These are phyloP conservation scores for Lecanicillium sp. DNA, from an alignment of 2,329 filamentous ascomycete species.

Conservation along the genomic window DNA sequence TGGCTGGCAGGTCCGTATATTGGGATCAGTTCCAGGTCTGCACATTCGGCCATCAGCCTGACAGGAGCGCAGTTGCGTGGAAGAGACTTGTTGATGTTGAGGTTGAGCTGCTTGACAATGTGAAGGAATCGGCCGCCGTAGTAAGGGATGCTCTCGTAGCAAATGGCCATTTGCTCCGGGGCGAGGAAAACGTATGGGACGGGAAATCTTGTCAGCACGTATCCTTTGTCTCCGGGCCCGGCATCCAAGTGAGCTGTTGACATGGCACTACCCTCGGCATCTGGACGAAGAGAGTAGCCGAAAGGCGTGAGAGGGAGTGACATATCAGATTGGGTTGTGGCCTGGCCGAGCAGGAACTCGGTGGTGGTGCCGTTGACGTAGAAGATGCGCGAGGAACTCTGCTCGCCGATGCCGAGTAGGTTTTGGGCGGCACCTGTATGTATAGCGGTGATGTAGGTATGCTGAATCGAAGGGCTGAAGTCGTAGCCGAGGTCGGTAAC, in stretches of 20 bases:
- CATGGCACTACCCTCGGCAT: constrained; percentile 24
- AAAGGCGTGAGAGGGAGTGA: constrained; percentile 29
- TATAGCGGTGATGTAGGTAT: constrained; percentile 29
- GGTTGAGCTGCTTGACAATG: constrained; percentile 29
- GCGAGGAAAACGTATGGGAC: constrained; percentile 23
- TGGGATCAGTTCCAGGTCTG: constrained; percentile 17
- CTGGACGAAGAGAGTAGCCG: constrained; percentile 22
- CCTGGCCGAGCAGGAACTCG: constrained; percentile 20
- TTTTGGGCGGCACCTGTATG: constrained; percentile 34
- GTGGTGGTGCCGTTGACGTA: constrained; percentile 40
- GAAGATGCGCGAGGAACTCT: constrained; percentile 26
- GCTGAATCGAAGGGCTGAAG: constrained; percentile 31
- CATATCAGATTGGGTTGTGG: constrained; percentile 31
- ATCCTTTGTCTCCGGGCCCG: constrained; percentile 26
- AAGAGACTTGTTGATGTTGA: constrained; percentile 13
- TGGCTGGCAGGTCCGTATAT: constrained; percentile 28
- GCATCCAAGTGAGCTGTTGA: constrained; percentile 19
- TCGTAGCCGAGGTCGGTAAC: constrained; percentile 31
- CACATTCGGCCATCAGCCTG: constrained; percentile 35
- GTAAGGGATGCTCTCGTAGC: constrained; percentile 32
- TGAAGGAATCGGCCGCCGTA: constrained; percentile 28
- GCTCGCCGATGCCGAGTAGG: constrained; percentile 25
- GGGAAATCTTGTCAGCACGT: constrained; percentile 25
- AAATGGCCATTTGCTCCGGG: constrained; percentile 31
- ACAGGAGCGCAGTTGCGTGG: constrained; percentile 34